These are phyloP conservation scores for Chlorophyllum brunneum DNA, from an alignment of 768 basidiomycete genomes.

Conservation along the genomic window DNA sequence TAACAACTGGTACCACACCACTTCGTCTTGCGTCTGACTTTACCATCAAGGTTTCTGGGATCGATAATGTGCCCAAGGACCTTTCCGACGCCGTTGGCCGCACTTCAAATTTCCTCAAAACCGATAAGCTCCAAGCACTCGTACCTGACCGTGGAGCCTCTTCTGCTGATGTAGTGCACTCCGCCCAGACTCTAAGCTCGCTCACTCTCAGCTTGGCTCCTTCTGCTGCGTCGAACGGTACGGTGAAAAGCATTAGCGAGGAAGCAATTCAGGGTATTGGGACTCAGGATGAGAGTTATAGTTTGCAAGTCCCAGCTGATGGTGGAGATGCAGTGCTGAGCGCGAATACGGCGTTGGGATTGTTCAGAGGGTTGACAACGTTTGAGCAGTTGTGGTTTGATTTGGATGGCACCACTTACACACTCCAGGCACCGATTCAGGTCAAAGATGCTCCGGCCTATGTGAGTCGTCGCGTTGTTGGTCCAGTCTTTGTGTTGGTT, in stretches of 20 bases:
- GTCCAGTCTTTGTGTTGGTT: neutral
- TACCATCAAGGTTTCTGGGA: slow-evolving; percentile 38
- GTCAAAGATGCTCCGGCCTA: slow-evolving; percentile 61
- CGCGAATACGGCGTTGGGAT: slow-evolving; percentile 63
- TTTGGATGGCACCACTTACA: slow-evolving; percentile 48
- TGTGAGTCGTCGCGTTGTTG: slow-evolving; percentile 33
- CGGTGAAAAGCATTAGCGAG: slow-evolving; percentile 42
- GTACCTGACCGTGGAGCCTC: slow-evolving; percentile 54
- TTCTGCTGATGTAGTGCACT: slow-evolving; percentile 33
- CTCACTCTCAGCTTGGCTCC: slow-evolving; percentile 40
- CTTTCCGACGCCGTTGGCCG: slow-evolving; percentile 52
- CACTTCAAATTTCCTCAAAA: slow-evolving; percentile 38
- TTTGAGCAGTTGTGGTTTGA: slow-evolving; percentile 73
- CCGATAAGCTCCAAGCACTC: slow-evolving; percentile 58
- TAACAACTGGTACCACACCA: slow-evolving; percentile 38
- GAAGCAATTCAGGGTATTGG: slow-evolving; percentile 50
- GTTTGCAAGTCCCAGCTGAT: slow-evolving; percentile 48
- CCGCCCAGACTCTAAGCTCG: slow-evolving; percentile 37
- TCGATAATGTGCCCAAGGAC: slow-evolving; percentile 44
- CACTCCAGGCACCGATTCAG: slow-evolving; percentile 49
- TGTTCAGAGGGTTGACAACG: slow-evolving; percentile 72
- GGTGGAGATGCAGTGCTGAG: slow-evolving; percentile 50
- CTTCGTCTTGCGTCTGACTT: slow-evolving; percentile 49
- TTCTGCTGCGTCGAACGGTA: slow-evolving; percentile 14
- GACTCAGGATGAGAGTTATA: slow-evolving; percentile 55